phyloP scores from a whole-genome alignment of 805 yeast genomes.

The Candida railenensis region DNA sequence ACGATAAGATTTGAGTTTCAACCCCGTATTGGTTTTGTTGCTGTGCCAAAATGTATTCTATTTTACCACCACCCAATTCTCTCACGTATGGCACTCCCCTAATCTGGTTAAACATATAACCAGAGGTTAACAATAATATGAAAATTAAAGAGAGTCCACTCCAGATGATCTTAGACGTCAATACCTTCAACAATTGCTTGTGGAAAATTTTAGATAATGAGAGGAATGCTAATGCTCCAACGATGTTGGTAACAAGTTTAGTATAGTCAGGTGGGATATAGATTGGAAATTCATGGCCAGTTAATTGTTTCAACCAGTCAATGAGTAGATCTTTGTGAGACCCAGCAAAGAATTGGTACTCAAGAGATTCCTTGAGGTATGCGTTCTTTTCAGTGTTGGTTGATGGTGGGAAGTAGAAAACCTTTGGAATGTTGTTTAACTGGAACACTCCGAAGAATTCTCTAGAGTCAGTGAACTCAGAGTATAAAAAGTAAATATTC shows the following conservation, averaged over 20 bases:
- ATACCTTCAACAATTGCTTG: conserved; percentile 33
- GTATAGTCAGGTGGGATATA: conserved; percentile 44
- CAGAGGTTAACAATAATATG: conserved; percentile 73
- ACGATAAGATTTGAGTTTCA: conserved; percentile 84
- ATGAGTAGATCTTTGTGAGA: conserved; percentile 38
- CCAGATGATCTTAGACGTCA: conserved; percentile 66
- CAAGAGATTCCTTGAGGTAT: conserved; percentile 26
- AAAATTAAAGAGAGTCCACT: conserved; percentile 60
- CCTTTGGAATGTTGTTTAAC: conserved; percentile 75
- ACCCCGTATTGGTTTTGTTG: conserved; percentile 79
- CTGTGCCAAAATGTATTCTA: conserved; percentile 47
- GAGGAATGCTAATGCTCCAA: conserved; percentile 29
- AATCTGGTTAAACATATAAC: conserved; percentile 92
- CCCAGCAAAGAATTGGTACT: conserved; percentile 48
- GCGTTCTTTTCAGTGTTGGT: conserved; percentile 26
- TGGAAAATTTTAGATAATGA: conserved; percentile 25
- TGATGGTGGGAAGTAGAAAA: conserved; percentile 61
- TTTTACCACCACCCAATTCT: conserved; percentile 35
- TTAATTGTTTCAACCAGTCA: conserved; percentile 32
- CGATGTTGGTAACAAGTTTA: conserved; percentile 33
- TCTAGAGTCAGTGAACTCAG: conserved; percentile 66
- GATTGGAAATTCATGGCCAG: conserved; percentile 34
- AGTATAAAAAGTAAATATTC: conserved; percentile 64
- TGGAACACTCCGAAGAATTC: conserved; percentile 51
- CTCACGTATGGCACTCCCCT: conserved; percentile 68